Conservation (phyloP, 441 rosid genomes). For the Gossypium davidsonii region DNA sequence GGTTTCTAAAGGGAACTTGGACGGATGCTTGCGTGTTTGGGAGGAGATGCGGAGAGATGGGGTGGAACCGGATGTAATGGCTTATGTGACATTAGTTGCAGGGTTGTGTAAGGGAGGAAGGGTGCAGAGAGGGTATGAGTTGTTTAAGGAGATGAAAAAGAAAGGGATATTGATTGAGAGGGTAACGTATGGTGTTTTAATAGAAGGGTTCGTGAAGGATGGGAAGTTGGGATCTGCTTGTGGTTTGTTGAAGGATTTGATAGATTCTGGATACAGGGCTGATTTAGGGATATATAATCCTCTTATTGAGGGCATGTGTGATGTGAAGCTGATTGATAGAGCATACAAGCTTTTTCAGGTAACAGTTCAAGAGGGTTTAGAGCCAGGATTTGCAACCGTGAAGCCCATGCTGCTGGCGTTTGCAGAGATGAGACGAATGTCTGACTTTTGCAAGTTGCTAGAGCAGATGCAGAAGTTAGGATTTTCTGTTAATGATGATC, state of each 20-base stretch:
- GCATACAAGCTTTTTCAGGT: conserved; percentile 60
- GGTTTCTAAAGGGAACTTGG: conserved; percentile 54
- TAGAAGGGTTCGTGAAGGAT: conserved; percentile 59
- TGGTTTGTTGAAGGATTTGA: conserved; percentile 71
- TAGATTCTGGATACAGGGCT: conserved; percentile 79
- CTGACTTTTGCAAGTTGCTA: conserved; percentile 48
- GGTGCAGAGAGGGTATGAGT: conserved; percentile 49
- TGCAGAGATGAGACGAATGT: conserved; percentile 47
- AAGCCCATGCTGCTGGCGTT: conserved; percentile 61
- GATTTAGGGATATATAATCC: conserved; percentile 77
- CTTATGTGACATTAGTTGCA: conserved; percentile 56
- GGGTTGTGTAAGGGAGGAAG: conserved; percentile 65
- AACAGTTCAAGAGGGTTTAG: conserved; percentile 54
- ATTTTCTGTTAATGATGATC: conserved; percentile 47
- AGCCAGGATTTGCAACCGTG: conserved; percentile 55
- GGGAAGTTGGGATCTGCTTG: conserved; percentile 63
- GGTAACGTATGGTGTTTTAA: conserved; percentile 48
- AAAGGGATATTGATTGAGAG: conserved; percentile 66
- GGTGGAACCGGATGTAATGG: conserved; percentile 77
- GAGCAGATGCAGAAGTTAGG: conserved; percentile 46
- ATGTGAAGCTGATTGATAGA: conserved; percentile 51
- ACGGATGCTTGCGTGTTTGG: conserved; percentile 73
- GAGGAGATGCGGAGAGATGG: conserved; percentile 68
- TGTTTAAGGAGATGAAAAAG: conserved; percentile 76
- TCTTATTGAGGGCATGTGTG: conserved; percentile 70